Base-by-base conservation (phyloP, 2,329 filamentous ascomycete species). In the Phoma herbarum region DNA sequence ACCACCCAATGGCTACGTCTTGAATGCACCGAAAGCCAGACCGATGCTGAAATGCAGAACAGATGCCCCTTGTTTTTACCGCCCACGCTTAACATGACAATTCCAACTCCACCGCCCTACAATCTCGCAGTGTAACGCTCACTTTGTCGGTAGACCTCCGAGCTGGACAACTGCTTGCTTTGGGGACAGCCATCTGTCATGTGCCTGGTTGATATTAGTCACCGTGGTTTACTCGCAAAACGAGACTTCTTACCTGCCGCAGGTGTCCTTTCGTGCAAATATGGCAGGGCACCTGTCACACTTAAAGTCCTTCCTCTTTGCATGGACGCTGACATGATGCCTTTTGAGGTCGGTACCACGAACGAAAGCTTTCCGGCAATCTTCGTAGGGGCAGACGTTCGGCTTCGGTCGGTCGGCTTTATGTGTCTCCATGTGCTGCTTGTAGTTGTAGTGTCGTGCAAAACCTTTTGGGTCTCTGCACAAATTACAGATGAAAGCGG, bases 391-490 rank as follows among this genome's bases (percentile, higher is more conserved):
- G 76, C 93, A 96, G 1, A 83, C 82, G 69, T 92, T 90, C 0
- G 88, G 87, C 68, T 90, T 91, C 68, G 86, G 86, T 56, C 90
- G 84, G 59, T 86, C 84, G 14, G 91, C 87, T 71, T 95, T 88
- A 72, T 97, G 93, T 1, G 88, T 93, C 71, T 93, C 89, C 83
- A 93, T 85, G 75, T 96, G 93, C 28, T 92, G 90, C 71, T 91
- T 93, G 79, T 89, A 92, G 78, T 96, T 96, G 80, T 94, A 96
- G 69, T 87, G 89, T 61, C 93, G 84, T 64, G 91, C 91, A 74
- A 96, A 96, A 16, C 89, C 84, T 75, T 90, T 91, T 7, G 89
- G 41, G 8, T 23, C 10, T 11, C 6, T 88, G 71, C 93, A 97
- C 2, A 88, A 82, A 58, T 87, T 83, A 72, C 93, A 96, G 62